phyloP scores from a whole-genome alignment of 129 eudicot species.

The Chrysanthemum makinoi region DNA sequence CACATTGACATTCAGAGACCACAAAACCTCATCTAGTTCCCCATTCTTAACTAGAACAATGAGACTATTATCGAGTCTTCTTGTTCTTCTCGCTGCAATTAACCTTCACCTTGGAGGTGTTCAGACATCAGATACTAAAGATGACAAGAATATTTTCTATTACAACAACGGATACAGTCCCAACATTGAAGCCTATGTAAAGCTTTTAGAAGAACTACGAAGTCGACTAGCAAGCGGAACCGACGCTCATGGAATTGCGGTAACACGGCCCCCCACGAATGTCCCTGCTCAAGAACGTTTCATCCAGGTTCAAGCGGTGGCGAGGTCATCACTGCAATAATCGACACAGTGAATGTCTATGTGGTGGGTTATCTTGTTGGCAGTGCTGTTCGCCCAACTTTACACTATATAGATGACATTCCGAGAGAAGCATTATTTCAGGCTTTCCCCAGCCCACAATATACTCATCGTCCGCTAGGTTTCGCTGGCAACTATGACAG shows the following conservation, averaged over 20 bases:
- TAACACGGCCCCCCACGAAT: too few relatives aligned
- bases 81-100: too few relatives aligned
- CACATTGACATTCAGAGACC: neutral
- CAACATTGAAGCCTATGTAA: neutral
- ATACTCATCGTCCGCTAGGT: neutral
- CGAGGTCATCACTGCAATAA: neutral
- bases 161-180: neutral
- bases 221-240: too few relatives aligned
- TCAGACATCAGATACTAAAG: neutral
- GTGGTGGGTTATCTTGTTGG: constrained; percentile 1
- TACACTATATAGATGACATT: constrained; percentile 1
- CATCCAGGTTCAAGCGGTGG: neutral
- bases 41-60: constrained; percentile 8
- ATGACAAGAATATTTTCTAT: neutral
- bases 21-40: neutral
- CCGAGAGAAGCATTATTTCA: neutral
- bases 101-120: too few relatives aligned
- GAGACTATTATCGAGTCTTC: neutral
- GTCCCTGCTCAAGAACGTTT: too few relatives aligned
- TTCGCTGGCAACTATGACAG: neutral
- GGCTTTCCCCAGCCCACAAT: neutral
- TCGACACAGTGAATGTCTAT: too few relatives aligned
- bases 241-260: too few relatives aligned
- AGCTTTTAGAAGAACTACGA: neutral
- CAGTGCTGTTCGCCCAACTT: neutral